Conservation (phyloP, 2,329 filamentous ascomycete genomes). For the Botryotinia narcissicola region DNA sequence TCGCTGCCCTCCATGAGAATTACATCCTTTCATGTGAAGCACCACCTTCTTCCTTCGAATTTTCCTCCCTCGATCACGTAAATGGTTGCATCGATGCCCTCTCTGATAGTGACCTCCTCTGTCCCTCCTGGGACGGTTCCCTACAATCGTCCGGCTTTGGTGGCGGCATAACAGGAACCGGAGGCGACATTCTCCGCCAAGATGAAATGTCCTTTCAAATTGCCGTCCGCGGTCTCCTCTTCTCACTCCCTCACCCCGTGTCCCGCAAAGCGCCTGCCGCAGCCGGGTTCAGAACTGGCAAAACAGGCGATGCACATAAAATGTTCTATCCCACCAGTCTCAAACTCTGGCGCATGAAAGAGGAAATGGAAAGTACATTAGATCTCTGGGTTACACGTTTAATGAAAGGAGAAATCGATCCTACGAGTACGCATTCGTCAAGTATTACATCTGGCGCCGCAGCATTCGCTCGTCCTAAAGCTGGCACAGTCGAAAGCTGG, state of each 20-base stretch:
- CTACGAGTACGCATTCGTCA: slow-evolving; percentile 29
- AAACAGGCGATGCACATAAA: slow-evolving; percentile 65
- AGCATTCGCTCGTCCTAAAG: slow-evolving; percentile 48
- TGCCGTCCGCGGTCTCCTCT: slow-evolving; percentile 81
- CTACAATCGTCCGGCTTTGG: slow-evolving; percentile 60
- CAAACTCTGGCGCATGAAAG: slow-evolving; percentile 77
- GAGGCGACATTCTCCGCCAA: slow-evolving; percentile 76
- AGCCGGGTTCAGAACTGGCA: slow-evolving; percentile 33
- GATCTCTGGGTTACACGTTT: slow-evolving; percentile 65
- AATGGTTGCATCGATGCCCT: slow-evolving; percentile 83
- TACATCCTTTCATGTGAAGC: slow-evolving; percentile 80
- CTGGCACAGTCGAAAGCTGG: slow-evolving; percentile 38
- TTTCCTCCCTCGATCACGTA: slow-evolving; percentile 71
- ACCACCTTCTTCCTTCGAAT: slow-evolving; percentile 47
- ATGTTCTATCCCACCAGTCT: slow-evolving; percentile 91
- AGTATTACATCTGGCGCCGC: slow-evolving; percentile 48
- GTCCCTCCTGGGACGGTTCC: slow-evolving; percentile 66
- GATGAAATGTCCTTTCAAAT: slow-evolving; percentile 94
- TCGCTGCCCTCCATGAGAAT: slow-evolving; percentile 90
- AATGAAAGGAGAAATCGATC: slow-evolving; percentile 51
- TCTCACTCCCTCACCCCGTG: slow-evolving; percentile 81
- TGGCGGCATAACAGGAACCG: slow-evolving; percentile 51
- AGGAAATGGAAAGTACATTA: slow-evolving; percentile 75
- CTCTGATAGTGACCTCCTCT: slow-evolving; percentile 84
- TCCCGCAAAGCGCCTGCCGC: slow-evolving; percentile 56